These are phyloP conservation scores for Dendryphion nanum DNA, from an alignment of 2,329 filamentous ascomycete species.

Conservation along the genomic window DNA sequence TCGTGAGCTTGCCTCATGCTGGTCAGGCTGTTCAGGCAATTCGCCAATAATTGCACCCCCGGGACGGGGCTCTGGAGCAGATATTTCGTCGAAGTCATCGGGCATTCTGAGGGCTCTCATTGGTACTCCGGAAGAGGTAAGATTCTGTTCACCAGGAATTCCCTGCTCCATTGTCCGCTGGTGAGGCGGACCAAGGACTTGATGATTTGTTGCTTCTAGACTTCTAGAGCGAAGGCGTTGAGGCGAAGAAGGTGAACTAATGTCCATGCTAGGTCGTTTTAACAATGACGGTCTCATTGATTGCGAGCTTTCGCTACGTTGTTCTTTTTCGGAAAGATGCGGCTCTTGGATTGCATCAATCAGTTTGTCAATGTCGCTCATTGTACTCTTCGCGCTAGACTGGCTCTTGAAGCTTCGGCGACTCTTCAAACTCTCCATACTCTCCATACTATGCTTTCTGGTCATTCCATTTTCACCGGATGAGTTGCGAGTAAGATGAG, in stretches of 20 bases:
- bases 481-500: constrained; percentile 21
- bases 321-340: constrained; percentile 26
- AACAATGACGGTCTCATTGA: constrained; percentile 23
- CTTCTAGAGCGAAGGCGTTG: constrained; percentile 23
- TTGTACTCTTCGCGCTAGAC: constrained; percentile 43
- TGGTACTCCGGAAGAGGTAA: constrained; percentile 42
- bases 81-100: constrained; percentile 44
- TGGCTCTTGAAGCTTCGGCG: constrained; percentile 44
- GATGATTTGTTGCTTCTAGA: constrained; percentile 16
- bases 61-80: constrained; percentile 11
- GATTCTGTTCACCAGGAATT: constrained; percentile 37
- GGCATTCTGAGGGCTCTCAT: constrained; percentile 49
- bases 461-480: constrained; percentile 12
- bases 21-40: constrained; percentile 17
- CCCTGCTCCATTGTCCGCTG: constrained; percentile 45
- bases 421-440: constrained; percentile 51
- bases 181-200: constrained; percentile 20
- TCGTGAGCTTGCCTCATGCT: constrained; percentile 10
- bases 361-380: constrained; percentile 66
- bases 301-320: constrained; percentile 18
- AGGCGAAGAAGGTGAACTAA: constrained; percentile 6
- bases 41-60: constrained; percentile 29
- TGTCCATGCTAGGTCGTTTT: constrained; percentile 28
- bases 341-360: constrained; percentile 71
- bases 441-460: constrained; percentile 41